A percentile compares a stretch with the other conserved stretches of the same genome.
Evolutionary conservation across 768 basidiomycete genomes (phyloP).

Genomic region (Grammothele lineata): DNA sequence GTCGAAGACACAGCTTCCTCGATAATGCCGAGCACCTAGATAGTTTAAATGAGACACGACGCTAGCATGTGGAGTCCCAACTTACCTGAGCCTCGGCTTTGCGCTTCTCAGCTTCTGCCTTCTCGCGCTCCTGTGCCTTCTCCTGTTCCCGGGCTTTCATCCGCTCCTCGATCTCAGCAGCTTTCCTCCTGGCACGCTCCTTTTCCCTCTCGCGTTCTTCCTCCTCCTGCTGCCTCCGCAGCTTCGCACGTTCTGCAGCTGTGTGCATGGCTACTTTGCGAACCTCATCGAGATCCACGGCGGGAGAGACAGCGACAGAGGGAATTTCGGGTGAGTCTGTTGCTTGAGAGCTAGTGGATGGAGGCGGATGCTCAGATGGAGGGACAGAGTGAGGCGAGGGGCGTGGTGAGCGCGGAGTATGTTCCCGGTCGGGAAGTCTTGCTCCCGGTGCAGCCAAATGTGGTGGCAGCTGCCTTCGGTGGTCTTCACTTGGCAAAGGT

Average conservation of each 20-base stretch:
- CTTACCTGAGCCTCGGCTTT: constrained; percentile 18
- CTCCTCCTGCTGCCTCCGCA: constrained; percentile 78
- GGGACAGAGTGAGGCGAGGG: background rate
- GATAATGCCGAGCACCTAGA: constrained; percentile 40
- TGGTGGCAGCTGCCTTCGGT: constrained; percentile 48
- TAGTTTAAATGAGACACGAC: constrained; percentile 2
- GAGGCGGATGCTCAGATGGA: constrained; percentile 10
- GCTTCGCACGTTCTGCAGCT: constrained; percentile 79
- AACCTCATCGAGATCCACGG: constrained; percentile 49
- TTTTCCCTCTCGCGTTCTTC: constrained; percentile 75
- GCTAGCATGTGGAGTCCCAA: too few relatives aligned
- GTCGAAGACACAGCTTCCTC: constrained; percentile 40
- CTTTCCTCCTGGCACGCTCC: constrained; percentile 79
- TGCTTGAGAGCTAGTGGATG: constrained; percentile 13
- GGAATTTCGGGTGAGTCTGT: constrained; percentile 19
- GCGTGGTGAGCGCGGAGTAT: too few relatives aligned
- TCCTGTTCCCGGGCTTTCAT: constrained; percentile 39
- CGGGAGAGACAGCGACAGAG: constrained; percentile 14
- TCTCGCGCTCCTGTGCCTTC: constrained; percentile 11
- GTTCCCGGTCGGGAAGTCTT: too few relatives aligned
- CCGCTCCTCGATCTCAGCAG: constrained; percentile 67
- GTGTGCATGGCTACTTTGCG: constrained; percentile 77
- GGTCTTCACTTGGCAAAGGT: background rate
- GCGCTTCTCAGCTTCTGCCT: constrained; percentile 11
- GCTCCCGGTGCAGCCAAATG: constrained; percentile 36